Percentiles rank a stretch among this genome's conserved stretches.
Evolutionary conservation across 306 rosid species (phyloP).

Genomic region (Lathyrus tuberosus): DNA sequence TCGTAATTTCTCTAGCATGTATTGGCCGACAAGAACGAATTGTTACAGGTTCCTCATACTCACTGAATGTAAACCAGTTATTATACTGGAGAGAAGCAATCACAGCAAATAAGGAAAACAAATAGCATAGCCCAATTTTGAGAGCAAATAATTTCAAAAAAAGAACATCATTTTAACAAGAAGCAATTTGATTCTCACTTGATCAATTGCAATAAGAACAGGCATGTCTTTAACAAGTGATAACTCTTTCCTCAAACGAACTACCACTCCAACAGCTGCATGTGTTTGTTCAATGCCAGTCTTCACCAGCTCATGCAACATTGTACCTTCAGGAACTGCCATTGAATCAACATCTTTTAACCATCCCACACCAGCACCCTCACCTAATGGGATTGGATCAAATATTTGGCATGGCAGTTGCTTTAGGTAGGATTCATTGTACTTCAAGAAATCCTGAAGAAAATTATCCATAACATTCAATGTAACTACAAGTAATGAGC

Average conservation of each 20-base stretch:
- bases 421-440: slow-evolving; percentile 69
- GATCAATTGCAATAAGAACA: slow-evolving; percentile 96
- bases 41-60: slow-evolving; percentile 80
- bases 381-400: slow-evolving; percentile 86
- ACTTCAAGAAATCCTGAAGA: slow-evolving; percentile 86
- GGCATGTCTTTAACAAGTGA: slow-evolving; percentile 87
- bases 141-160: slow-evolving; percentile 15
- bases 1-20: slow-evolving; percentile 86
- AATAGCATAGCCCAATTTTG: slow-evolving; percentile 25
- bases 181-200: slow-evolving; percentile 57
- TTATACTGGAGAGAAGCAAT: slow-evolving; percentile 68
- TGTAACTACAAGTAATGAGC: slow-evolving; percentile 1
- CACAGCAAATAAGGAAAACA: slow-evolving; percentile 34
- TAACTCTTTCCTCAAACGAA: slow-evolving; percentile 89
- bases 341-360: slow-evolving; percentile 82
- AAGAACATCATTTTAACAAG: slow-evolving; percentile 19
- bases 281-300: slow-evolving; percentile 88
- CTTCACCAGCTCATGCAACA: slow-evolving; percentile 72
- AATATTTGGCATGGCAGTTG: slow-evolving; percentile 63
- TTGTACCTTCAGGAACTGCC: slow-evolving; percentile 82
- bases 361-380: slow-evolving; percentile 97
- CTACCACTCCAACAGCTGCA: slow-evolving; percentile 92
- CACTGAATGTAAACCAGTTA: slow-evolving; percentile 97
- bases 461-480: slow-evolving; percentile 41
- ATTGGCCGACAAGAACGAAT: slow-evolving; percentile 80